Evolutionary conservation across 73 alveolate species (phyloP), one percentile per base, ranked within the genome.

Genomic region (Stentor roeselii): DNA sequence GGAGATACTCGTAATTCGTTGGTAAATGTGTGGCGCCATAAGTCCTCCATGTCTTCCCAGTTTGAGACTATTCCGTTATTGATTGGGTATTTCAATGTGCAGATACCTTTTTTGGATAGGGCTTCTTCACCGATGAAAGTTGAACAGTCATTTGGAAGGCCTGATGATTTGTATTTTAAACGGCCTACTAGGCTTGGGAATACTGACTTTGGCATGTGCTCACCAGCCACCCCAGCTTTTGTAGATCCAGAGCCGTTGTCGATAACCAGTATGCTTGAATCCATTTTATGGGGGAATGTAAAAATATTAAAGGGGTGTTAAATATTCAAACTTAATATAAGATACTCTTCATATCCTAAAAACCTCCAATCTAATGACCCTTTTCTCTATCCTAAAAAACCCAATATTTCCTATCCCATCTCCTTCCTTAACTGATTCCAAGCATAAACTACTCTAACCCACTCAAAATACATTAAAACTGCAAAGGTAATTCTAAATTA

Each of bases 161-260:
- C 67, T 6, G 6, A 21, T 21, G 6, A 21, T 11, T 50, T 50
- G 21, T 11, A 21, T 89, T 92, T 94, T 31, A 96, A 92, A 60
- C 92, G 76, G 39, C 98, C 98, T 37, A 92, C 97, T 37, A 94
- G 77, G 86, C 97, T 87, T 0, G 98, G 96, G 86, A 94, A 94
- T 36, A 93, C 92, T 15, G 91, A 84, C 39, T 98, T 93, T 36
- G 99, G 99, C 35, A 96, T 97, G 75, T 97, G 98, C 85, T 97
- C 99, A 35, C 99, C 99, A 27, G 99, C 90, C 59, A 91, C 90
- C 41, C 98, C 98, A 58, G 95, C 95, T 83, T 93, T 93, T 86
- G 88, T 76, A 86, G 90, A 67, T 59, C 98, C 94, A 6, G 92
- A 59, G 36, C 98, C 98, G 59, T 93, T 93, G 75, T 93, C 98